Percentiles rank a stretch among this genome's conserved stretches.
Conservation (phyloP, 2,329 filamentous ascomycete species). For the Ophiosphaerella herpotricha region DNA sequence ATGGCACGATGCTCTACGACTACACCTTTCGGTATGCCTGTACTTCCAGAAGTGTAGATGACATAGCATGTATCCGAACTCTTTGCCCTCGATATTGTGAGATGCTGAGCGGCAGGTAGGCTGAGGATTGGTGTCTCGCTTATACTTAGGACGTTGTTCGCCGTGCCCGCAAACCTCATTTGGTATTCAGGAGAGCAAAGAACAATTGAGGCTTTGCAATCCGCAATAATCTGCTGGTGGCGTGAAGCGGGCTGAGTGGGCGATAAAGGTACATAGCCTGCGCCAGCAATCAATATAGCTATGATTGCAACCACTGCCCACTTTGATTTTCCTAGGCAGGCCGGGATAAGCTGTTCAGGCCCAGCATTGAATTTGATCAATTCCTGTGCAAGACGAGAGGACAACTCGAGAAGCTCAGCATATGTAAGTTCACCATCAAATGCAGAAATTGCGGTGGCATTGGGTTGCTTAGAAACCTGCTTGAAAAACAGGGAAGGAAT, state of each 20-base stretch:
- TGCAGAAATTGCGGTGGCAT: conserved; percentile 29
- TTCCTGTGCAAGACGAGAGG: conserved; percentile 32
- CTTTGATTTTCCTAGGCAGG: conserved; percentile 44
- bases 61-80: conserved; percentile 32
- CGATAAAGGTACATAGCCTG: conserved; percentile 37
- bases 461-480: conserved; percentile 21
- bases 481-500: conserved; percentile 32
- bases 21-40: conserved; percentile 38
- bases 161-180: conserved; percentile 18
- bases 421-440: conserved; percentile 40
- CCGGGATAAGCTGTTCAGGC: conserved; percentile 39
- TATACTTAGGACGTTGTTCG: conserved; percentile 23
- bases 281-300: conserved; percentile 42
- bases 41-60: conserved; percentile 42
- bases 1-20: conserved; percentile 38
- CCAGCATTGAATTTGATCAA: conserved; percentile 38
- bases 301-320: conserved; percentile 46
- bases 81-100: conserved; percentile 19
- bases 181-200: conserved; percentile 33
- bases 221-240: conserved; percentile 33
- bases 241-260: conserved; percentile 33
- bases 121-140: conserved; percentile 20
- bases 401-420: conserved; percentile 24
- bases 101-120: conserved; percentile 12
- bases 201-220: conserved; percentile 34